Conservation (phyloP, 176 grass and related monocot genomes). For the Miscanthus lutarioriparius region DNA sequence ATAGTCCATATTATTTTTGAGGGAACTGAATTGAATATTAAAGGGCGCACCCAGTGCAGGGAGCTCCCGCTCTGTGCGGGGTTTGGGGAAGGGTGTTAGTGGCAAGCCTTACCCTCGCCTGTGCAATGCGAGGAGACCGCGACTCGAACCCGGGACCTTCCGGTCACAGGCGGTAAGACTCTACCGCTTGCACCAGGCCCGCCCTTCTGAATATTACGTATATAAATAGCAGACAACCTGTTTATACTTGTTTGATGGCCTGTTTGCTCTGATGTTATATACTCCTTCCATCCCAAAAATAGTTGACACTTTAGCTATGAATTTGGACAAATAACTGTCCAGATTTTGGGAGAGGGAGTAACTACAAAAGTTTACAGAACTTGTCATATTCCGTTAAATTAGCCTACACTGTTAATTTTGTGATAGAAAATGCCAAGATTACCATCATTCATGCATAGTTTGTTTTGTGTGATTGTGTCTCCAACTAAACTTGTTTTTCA, state of each 20-base stretch:
- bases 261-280: background rate
- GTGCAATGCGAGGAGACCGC: no score
- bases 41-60: no score
- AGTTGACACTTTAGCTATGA: background rate
- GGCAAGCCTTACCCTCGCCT: no score
- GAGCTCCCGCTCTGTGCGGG: no score
- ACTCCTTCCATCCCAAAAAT: background rate
- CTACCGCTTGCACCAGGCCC: no score
- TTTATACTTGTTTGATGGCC: background rate
- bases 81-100: no score
- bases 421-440: background rate
- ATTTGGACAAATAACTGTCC: background rate
- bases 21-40: background rate
- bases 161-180: no score
- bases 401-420: background rate
- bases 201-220: background rate
- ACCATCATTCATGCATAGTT: background rate
- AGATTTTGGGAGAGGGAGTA: background rate
- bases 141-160: no score
- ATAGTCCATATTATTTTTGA: background rate
- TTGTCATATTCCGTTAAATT: background rate
- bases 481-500: slow-evolving; percentile 36
- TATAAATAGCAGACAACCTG: background rate
- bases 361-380: background rate
- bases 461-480: background rate